Percentiles rank a stretch among this genome's conserved stretches.
These are phyloP conservation scores for Alternaria arbusti DNA, from an alignment of 2,329 filamentous ascomycete genomes.

Conservation along the genomic window DNA sequence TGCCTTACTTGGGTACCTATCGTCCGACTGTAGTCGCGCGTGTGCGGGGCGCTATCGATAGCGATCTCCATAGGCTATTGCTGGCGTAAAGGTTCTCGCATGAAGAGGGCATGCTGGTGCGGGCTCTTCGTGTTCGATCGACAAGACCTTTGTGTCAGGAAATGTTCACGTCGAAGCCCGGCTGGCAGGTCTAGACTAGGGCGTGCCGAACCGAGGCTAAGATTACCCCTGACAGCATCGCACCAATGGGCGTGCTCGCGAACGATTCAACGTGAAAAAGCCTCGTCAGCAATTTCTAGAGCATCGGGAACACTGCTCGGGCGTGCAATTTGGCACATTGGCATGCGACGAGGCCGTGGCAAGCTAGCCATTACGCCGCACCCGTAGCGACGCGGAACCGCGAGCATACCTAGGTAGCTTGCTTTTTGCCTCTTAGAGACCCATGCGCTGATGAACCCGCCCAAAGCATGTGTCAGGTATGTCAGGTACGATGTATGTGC, in stretches of 20 bases:
- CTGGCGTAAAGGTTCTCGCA: background rate
- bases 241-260: conserved; percentile 17
- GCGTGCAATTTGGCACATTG: conserved; percentile 5
- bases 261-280: conserved; percentile 15
- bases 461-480: background rate
- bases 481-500: background rate
- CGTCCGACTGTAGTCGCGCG: background rate
- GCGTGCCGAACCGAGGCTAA: conserved; percentile 35
- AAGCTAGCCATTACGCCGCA: background rate
- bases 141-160: conserved; percentile 22
- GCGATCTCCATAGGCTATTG: background rate
- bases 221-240: conserved; percentile 15
- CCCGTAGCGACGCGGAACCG: background rate
- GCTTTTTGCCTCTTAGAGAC: background rate
- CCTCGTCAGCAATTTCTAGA: conserved; percentile 22
- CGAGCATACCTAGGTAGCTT: background rate
- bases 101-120: conserved; percentile 4
- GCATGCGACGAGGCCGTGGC: conserved; percentile 4
- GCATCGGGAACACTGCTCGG: conserved; percentile 9
- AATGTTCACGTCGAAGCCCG: conserved; percentile 12
- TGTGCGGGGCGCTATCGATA: conserved; percentile 5
- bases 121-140: conserved; percentile 9
- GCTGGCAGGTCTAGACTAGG: conserved; percentile 22
- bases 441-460: background rate
- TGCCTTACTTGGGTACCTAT: background rate